Evolutionary conservation across 2,329 filamentous ascomycete genomes (phyloP).

Genomic region (Drechmeria coniospora): DNA sequence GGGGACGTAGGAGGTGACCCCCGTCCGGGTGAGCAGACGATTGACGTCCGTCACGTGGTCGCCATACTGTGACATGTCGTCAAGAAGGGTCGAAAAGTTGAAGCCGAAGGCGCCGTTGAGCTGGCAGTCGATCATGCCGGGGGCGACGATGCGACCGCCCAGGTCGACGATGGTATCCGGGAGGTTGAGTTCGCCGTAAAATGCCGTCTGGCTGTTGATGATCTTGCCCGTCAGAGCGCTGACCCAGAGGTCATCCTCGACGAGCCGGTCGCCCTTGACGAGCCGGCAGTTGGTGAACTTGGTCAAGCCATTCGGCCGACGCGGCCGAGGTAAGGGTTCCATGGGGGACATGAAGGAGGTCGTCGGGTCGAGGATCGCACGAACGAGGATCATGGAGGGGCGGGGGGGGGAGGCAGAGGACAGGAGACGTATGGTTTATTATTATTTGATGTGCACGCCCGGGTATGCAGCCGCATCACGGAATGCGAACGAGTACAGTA

Average conservation of each 20-base stretch:
- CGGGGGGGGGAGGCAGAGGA: too few relatives aligned
- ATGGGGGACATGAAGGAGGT: constrained; percentile 29
- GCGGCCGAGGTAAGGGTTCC: constrained; percentile 21
- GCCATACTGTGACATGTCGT: constrained; percentile 51
- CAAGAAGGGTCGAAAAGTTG: constrained; percentile 72
- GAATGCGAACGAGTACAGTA: too few relatives aligned
- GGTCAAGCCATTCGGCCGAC: constrained; percentile 44
- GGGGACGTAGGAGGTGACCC: constrained; percentile 77
- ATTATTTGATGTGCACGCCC: too few relatives aligned
- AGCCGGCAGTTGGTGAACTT: constrained; percentile 84
- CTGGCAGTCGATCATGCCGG: constrained; percentile 81
- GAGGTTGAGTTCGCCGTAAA: constrained; percentile 51
- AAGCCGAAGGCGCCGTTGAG: constrained; percentile 88
- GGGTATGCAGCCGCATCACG: too few relatives aligned
- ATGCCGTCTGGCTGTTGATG: constrained; percentile 50
- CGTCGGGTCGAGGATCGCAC: too few relatives aligned
- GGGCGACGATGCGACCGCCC: constrained; percentile 66
- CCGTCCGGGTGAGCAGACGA: constrained; percentile 54
- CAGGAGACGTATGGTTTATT: too few relatives aligned
- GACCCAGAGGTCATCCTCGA: constrained; percentile 77
- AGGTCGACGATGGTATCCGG: constrained; percentile 69
- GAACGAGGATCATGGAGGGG: too few relatives aligned
- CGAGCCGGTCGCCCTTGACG: constrained; percentile 49
- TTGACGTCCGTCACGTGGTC: constrained; percentile 61
- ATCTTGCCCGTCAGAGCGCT: constrained; percentile 71